Evolutionary conservation across 495 filamentous ascomycete genomes (phyloP).

Genomic region (Choiromyces venosus): DNA sequence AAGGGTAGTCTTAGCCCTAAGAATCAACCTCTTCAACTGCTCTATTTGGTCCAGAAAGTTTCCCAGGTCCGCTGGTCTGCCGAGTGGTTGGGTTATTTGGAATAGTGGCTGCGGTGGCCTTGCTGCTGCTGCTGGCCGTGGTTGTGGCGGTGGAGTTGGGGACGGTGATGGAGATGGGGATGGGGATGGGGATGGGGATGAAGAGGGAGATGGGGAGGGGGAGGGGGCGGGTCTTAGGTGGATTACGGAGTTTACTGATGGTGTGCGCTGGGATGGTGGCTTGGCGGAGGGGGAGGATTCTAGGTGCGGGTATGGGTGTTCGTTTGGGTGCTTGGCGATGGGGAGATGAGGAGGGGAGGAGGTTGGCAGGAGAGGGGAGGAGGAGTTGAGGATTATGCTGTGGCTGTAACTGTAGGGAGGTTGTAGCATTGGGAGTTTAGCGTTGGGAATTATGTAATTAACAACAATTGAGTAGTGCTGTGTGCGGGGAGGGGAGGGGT

Average conservation of each 20-base stretch:
- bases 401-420: background rate
- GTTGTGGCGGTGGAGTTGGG: background rate
- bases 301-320: background rate
- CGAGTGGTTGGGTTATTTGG: background rate
- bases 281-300: background rate
- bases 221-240: accelerated
- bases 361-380: too few species aligned
- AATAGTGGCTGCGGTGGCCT: background rate
- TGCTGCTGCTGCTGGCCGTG: too few species aligned
- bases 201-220: background rate
- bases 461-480: too few species aligned
- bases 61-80: background rate
- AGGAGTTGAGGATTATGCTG: background rate
- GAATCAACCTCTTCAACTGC: background rate
- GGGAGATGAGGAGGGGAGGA: too few species aligned
- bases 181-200: background rate
- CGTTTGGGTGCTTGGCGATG: too few species aligned
- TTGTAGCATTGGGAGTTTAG: background rate
- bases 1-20: background rate
- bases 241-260: background rate
- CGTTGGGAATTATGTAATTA: too few species aligned
- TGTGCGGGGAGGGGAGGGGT: background rate
- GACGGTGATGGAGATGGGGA: background rate
- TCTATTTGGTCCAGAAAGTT: background rate
- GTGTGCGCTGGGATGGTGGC: background rate